Conservation (phyloP, 768 basidiomycete genomes). For the Coprinopsis cinerea region DNA sequence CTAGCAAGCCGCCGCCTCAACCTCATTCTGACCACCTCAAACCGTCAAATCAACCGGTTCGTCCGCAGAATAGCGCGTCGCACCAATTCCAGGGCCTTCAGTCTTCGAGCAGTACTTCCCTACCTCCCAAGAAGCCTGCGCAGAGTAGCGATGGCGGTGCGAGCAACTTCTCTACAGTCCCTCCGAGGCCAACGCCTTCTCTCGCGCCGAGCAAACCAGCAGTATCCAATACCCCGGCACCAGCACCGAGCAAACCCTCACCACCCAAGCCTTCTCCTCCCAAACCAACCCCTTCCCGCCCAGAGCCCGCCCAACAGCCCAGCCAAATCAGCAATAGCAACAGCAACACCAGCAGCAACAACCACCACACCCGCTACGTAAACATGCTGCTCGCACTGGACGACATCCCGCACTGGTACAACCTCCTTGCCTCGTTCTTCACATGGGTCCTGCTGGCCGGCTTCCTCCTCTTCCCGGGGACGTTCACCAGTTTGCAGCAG, state of each 20-base stretch:
- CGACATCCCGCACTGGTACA: conserved; percentile 43
- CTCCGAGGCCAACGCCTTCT: background rate
- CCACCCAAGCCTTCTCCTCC: background rate
- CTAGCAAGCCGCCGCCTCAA: background rate
- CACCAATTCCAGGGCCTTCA: too few relatives aligned
- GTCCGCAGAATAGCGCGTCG: too few relatives aligned
- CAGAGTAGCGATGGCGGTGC: background rate
- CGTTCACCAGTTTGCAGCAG: conserved; percentile 45
- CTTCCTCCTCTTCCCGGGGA: conserved; percentile 58
- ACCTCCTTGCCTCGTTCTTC: conserved; percentile 50
- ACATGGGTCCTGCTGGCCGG: conserved; percentile 61
- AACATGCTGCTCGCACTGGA: conserved; percentile 60
- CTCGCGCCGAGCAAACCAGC: background rate
- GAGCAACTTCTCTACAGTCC: background rate
- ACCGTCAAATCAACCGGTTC: too few relatives aligned
- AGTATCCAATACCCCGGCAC: background rate
- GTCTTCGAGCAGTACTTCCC: too few relatives aligned
- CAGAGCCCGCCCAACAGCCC: background rate
- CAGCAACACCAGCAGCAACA: too few relatives aligned
- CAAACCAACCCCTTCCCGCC: background rate
- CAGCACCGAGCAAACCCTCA: background rate
- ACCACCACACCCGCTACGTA: conserved; percentile 44
- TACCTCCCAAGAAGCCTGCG: background rate
- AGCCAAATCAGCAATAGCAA: background rate
- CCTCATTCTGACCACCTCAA: too few relatives aligned